A percentile compares a stretch with the other conserved stretches of the same genome.
Conservation (phyloP, 228 moss, liverwort and hornwort genomes). For the Sphagnum fallax region DNA sequence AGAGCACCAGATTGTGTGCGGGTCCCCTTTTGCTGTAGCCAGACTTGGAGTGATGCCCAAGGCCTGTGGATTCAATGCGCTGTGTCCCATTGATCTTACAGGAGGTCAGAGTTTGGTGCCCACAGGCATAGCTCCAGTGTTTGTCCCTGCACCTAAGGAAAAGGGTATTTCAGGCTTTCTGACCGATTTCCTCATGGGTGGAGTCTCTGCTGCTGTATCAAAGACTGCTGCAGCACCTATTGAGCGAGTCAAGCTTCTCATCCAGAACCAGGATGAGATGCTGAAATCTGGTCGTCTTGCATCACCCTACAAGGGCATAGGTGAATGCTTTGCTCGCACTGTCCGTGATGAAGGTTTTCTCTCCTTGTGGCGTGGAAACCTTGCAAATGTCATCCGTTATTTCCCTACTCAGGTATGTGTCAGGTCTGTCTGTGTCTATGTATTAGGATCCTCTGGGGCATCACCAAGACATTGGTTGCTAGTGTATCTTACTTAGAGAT, state of each 20-base stretch:
- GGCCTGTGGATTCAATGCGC: neutral
- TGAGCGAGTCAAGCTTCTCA: constrained; percentile 7
- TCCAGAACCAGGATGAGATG: constrained; percentile 2
- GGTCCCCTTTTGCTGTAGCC: constrained; percentile 1
- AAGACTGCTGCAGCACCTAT: constrained; percentile 11
- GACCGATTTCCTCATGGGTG: constrained; percentile 8
- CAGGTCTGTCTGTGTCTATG: neutral
- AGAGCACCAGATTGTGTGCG: constrained; percentile 2
- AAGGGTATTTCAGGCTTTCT: neutral
- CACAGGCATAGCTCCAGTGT: neutral
- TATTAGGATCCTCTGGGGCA: neutral
- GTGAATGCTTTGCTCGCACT: constrained; percentile 29
- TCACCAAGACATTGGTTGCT: neutral
- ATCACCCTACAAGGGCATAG: constrained; percentile 3
- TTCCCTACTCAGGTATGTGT: constrained; percentile 4
- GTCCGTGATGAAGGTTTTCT: constrained; percentile 31
- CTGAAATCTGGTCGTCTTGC: constrained; percentile 1
- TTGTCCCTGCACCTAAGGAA: constrained; percentile 4
- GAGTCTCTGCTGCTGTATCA: constrained; percentile 5
- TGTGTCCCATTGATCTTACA: neutral
- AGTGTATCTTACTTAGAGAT: no score
- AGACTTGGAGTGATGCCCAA: neutral
- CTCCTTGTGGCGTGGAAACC: constrained; percentile 26
- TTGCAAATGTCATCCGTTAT: constrained; percentile 12
- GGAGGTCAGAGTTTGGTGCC: constrained; percentile 2